Conservation (phyloP, 148 eudicot species). For the Cornus florida region DNA sequence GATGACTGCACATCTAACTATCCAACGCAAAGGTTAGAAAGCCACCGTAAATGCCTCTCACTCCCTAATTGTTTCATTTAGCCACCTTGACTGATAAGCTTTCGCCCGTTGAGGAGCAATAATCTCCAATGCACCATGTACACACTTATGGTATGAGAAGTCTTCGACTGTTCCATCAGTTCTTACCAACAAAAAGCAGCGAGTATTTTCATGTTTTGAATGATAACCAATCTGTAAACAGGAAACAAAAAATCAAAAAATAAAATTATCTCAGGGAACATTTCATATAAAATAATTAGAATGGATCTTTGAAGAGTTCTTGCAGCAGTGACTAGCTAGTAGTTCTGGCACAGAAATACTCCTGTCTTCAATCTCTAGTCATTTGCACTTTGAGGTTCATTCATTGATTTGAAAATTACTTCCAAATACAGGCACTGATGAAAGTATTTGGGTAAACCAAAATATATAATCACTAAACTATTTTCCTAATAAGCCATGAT, state of each 20-base stretch:
- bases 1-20: not conserved
- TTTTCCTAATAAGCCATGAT: no score
- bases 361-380: not conserved
- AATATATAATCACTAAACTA: no score
- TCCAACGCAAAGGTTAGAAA: not conserved
- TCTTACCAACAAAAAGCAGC: conserved; percentile 71
- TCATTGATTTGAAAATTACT: not conserved
- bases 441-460: not conserved
- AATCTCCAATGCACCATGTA: conserved; percentile 51
- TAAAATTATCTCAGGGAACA: not conserved
- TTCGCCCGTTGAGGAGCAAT: conserved; percentile 58
- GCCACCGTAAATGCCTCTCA: not conserved
- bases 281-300: no score
- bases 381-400: not conserved
- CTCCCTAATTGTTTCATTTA: conserved; percentile 22
- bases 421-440: not conserved
- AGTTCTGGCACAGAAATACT: not conserved
- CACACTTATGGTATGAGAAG: conserved; percentile 78
- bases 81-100: conserved; percentile 41
- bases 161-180: conserved; percentile 68
- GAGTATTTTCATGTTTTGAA: conserved; percentile 42
- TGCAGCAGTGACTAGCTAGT: not conserved
- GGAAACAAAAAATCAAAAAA: not conserved
- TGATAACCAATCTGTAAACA: conserved; percentile 62
- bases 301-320: not conserved